Base-by-base conservation (phyloP, 2,329 filamentous ascomycete genomes). In the Geosmithia morbida region DNA sequence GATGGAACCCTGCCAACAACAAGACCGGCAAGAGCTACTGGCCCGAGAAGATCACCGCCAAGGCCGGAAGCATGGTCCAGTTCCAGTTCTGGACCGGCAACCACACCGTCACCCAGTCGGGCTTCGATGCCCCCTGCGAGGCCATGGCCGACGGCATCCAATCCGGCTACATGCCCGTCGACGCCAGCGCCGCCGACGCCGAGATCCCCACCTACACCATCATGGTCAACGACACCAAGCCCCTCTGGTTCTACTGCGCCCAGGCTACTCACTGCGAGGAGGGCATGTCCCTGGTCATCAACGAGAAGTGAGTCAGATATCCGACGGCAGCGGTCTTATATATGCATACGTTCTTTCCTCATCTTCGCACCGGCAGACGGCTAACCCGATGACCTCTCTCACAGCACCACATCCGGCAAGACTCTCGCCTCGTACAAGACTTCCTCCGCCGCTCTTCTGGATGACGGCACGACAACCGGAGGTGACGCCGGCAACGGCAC, bases 241-340 rank as follows among this genome's bases (percentile, higher is more conserved):
- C 86, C 29, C 70, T 89, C 53, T 92, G 86, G 85, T 67, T 85
- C 53, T 90, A 83, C 72, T 90, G 85, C 66, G 79, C 78, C 29
- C 81, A 87, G 62, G 79, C 61, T 43, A 76, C 72, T 57, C 86
- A 92, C 67, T 92, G 85, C 64, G 76, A 87, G 62, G 66, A 60
- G 44, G 83, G 83, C 51, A 88, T 88, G 82, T 72, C 75, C 49
- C 82, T 85, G 68, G 83, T 85, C 30, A 80, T 88, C 59, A 88
- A 89, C 64, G 77, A 77, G 66, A 71, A 82, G 80, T 84, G 65
- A 65, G 79, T 65, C 18, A n/a, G n/a, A n/a, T n/a, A n/a, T n/a
- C n/a, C n/a, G n/a, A n/a, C n/a, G n/a, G n/a, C n/a, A n/a, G n/a
- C n/a, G n/a, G n/a, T n/a, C n/a, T n/a, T n/a, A n/a, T n/a, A n/a